phyloP scores from a whole-genome alignment of 768 basidiomycete species.

The Phaeotremella fagi region DNA sequence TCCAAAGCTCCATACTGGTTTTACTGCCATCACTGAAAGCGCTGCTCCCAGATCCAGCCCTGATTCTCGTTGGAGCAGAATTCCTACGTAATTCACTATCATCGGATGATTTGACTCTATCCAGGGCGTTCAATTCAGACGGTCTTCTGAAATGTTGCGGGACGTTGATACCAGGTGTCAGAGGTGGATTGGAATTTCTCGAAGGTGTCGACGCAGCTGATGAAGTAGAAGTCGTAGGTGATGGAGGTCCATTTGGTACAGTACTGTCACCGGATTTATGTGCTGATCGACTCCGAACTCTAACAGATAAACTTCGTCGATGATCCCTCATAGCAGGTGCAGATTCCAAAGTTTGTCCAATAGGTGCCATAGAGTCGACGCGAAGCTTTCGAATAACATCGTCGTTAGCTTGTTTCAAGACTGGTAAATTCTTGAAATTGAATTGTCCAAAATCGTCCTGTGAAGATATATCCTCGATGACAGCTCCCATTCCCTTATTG shows the following conservation, averaged over 20 bases:
- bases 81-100: constrained; percentile 63
- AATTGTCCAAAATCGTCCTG: constrained; percentile 92
- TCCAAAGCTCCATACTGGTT: constrained; percentile 37
- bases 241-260: constrained; percentile 66
- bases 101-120: constrained; percentile 79
- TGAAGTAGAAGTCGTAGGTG: constrained; percentile 84
- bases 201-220: constrained; percentile 87
- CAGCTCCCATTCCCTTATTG: constrained; percentile 19
- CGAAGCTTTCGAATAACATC: constrained; percentile 94
- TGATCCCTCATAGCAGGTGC: constrained; percentile 48
- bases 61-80: constrained; percentile 60
- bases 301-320: constrained; percentile 72
- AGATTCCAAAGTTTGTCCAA: constrained; percentile 59
- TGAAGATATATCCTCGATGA: constrained; percentile 25
- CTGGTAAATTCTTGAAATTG: constrained; percentile 93
- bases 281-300: constrained; percentile 15
- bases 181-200: constrained; percentile 62
- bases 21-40: constrained; percentile 24
- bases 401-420: constrained; percentile 96
- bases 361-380: constrained; percentile 78
- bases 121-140: constrained; percentile 78
- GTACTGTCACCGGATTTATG: constrained; percentile 21
- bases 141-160: constrained; percentile 61
- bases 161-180: constrained; percentile 59
- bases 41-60: constrained; percentile 35